These are phyloP conservation scores for Diaporthe longicolla DNA, from an alignment of 2,329 filamentous ascomycete species.

Conservation along the genomic window DNA sequence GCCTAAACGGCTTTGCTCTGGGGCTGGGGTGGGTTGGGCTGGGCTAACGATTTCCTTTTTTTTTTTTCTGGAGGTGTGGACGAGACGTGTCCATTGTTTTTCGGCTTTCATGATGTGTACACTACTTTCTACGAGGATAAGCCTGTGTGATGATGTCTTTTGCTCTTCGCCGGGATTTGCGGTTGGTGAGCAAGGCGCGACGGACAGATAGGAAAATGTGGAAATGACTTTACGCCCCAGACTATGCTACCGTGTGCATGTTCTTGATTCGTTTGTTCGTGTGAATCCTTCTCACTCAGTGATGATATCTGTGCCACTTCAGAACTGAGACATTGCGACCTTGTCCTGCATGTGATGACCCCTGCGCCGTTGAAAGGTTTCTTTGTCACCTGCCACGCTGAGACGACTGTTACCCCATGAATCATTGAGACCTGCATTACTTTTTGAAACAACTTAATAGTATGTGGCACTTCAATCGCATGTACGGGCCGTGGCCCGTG, in stretches of 20 bases:
- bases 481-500: not conserved
- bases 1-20: conserved; percentile 41
- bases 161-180: not conserved
- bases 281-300: fast-evolving
- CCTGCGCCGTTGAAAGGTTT: not conserved
- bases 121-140: not conserved
- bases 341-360: not conserved
- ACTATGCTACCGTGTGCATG: not conserved
- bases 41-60: not conserved
- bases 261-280: not conserved
- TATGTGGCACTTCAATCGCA: not conserved
- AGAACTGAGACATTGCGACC: conserved; percentile 6
- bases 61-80: not conserved
- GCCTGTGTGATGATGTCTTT: not conserved
- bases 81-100: conserved; percentile 8
- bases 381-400: conserved; percentile 6
- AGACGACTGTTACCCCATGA: conserved; percentile 5
- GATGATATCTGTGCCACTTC: not conserved
- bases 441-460: not conserved
- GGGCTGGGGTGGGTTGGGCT: not conserved
- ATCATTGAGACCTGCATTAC: not conserved
- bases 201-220: conserved; percentile 13
- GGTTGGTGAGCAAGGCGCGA: conserved; percentile 10
- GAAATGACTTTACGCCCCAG: conserved; percentile 24
- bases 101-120: not conserved